Evolutionary conservation across 2,329 filamentous ascomycete species (phyloP), one percentile per base, ranked within the genome.

Genomic region (Aspergillus pseudonomiae): DNA sequence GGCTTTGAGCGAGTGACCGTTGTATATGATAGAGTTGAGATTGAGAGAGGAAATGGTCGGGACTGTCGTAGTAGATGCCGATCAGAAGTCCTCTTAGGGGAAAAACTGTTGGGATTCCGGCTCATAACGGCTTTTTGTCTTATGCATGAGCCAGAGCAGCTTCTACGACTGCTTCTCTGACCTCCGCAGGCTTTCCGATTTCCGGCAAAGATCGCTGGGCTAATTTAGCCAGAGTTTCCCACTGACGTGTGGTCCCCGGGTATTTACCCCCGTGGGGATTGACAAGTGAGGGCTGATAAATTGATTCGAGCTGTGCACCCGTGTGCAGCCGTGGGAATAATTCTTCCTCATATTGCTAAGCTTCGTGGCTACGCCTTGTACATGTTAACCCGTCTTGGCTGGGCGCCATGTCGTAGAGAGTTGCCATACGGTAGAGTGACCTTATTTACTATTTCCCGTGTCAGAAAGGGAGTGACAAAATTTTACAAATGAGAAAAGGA

Each of bases 181-280:
- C 30, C 24, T 43, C 19, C 39, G 26, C 34, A 57, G 11, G 28
- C 46, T 28, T 26, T 46, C 34, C 62, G 12, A 28, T 53, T 45
- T 61, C 19, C 19, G 26, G 43, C 21, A 50, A 57, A 48, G 58
- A 57, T 57, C 48, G 53, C 28, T 21, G 28, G 28, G 9, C 28
- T 30, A 14, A 63, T 63, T 63, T 63, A 63, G n/a, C 62, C 62
- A 57, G 58, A 53, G 21, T 63, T 63, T 53, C 48, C 39, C 58
- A 52, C 21, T 32, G 41, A 28, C 26, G 26, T 52, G 48, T 19
- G 30, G 28, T 50, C 36, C 43, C 43, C 36, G 46, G 58, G n/a
- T 28, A 61, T 57, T 53, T 45, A 45, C 28, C 58, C 62, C 62
- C 61, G 28, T 50, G 61, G 52, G 61, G 61, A 39, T 57, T 7